Base-by-base conservation (phyloP, 2,329 filamentous ascomycete genomes). In the Clonostachys rosea region DNA sequence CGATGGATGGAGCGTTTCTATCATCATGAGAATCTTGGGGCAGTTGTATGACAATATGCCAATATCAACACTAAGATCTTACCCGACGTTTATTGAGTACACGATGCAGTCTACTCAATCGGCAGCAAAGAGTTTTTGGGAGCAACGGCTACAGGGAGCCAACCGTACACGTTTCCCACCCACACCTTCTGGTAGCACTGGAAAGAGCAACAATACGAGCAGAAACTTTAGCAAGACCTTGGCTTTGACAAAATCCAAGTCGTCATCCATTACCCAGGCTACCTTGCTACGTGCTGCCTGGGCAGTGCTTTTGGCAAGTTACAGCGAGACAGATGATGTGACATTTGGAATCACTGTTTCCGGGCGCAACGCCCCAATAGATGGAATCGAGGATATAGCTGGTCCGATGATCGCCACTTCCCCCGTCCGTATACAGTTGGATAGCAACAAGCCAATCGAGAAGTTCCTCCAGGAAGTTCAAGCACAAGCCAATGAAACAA, bases 281-380 rank as follows among this genome's bases (percentile, higher is more conserved):
- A 55, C 54, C 0, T 42, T 58, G 3, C 33, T 57, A 5, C 49
- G 41, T 13, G 46, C 46, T 8, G 40, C 46, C 4, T 47, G 46
- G 46, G 46, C 46, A 12, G 17, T 39, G 2, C 14, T 47, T 35
- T 41, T 47, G 2, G 59, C 60, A 0, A 49, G 63, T 4, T 68
- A 69, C 46, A 57, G 67, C 54, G 59, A 13, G 49, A 60, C 44
- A 24, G 49, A 43, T 14, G 67, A 71, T 42, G 46, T 58, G 2
- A 11, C 53, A 8, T 60, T 56, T 36, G 58, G 55, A 16, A 34
- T 40, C 11, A 42, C 45, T 5, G 17, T 46, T 24, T 42, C 37
- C 6, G 45, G 45, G 5, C 50, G 56, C 5, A 47, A 56, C 10
- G 51, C 51, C 2, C 48, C 51, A 1, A 36, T 61, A 5, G 16